A percentile compares a stretch with the other conserved stretches of the same genome.
Evolutionary conservation across 257 asterid genomes (phyloP).

Genomic region (Haberlea rhodopensis): DNA sequence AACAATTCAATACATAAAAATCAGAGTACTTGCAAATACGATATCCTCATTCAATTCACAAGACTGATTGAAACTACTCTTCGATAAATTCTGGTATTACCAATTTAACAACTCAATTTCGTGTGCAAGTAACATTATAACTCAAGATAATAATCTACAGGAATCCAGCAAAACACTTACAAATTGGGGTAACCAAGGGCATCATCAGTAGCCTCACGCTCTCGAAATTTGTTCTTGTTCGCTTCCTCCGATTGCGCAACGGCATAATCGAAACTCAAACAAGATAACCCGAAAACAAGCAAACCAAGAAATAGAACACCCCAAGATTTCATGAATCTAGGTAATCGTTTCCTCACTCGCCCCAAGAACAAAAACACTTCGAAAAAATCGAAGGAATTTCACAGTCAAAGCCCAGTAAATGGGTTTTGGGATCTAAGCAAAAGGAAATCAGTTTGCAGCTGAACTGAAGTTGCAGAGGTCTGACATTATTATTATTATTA

Average conservation of each 20-base stretch:
- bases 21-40: constrained; percentile 4
- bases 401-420: constrained; percentile 40
- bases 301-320: constrained; percentile 44
- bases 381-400: constrained; percentile 19
- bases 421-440: constrained; percentile 41
- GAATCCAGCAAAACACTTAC: constrained; percentile 39
- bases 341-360: neutral
- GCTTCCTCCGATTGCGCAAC: constrained; percentile 61
- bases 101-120: constrained; percentile 4
- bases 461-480: constrained; percentile 23
- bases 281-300: constrained; percentile 37
- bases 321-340: constrained; percentile 67
- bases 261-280: constrained; percentile 54
- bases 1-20: constrained; percentile 5
- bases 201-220: constrained; percentile 94
- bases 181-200: constrained; percentile 82
- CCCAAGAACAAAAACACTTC: constrained; percentile 23
- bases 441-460: constrained; percentile 20
- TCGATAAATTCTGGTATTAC: constrained; percentile 1
- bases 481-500: constrained; percentile 9
- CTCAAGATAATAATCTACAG: constrained; percentile 18
- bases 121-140: constrained; percentile 7
- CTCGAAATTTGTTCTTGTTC: constrained; percentile 73
- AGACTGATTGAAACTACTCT: constrained; percentile 15
- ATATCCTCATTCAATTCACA: constrained; percentile 13